Evolutionary conservation across 352 stramenopile genomes (phyloP).

Genomic region (Phytophthora sojae): DNA sequence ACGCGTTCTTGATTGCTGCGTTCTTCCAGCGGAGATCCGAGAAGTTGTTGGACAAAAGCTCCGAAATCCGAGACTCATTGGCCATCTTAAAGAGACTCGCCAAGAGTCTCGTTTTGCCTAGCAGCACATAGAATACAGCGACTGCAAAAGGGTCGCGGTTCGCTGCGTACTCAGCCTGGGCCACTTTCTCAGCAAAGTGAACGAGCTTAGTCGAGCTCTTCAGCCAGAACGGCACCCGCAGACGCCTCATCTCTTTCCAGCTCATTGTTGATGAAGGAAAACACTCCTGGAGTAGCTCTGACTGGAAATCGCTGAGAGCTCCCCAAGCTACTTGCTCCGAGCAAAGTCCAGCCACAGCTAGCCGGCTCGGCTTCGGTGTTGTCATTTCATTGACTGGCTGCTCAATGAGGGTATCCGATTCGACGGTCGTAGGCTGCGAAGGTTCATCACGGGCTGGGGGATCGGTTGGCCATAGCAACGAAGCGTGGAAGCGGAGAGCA

Average conservation of each 20-base stretch:
- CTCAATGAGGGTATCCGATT: constrained; percentile 5
- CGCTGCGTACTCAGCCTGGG: constrained; percentile 78
- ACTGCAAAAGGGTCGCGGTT: constrained; percentile 85
- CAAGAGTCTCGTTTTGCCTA: constrained; percentile 86
- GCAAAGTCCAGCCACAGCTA: constrained; percentile 53
- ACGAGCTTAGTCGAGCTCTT: constrained; percentile 60
- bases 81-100: constrained; percentile 87
- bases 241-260: constrained; percentile 71
- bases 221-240: constrained; percentile 84
- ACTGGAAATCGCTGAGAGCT: constrained; percentile 69
- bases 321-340: constrained; percentile 85
- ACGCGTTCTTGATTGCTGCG: constrained; percentile 92
- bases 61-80: constrained; percentile 79
- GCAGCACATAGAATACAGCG: constrained; percentile 86
- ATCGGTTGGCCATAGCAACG: constrained; percentile 68
- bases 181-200: constrained; percentile 74
- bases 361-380: background rate
- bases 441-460: background rate
- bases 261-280: constrained; percentile 55
- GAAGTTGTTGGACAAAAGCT: constrained; percentile 88
- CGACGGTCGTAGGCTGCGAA: background rate
- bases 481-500: constrained; percentile 74
- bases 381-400: constrained; percentile 9
- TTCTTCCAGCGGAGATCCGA: constrained; percentile 84
- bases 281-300: constrained; percentile 78